These are phyloP conservation scores for Lactifluus hygrophoroides DNA, from an alignment of 768 basidiomycete genomes.

Conservation along the genomic window DNA sequence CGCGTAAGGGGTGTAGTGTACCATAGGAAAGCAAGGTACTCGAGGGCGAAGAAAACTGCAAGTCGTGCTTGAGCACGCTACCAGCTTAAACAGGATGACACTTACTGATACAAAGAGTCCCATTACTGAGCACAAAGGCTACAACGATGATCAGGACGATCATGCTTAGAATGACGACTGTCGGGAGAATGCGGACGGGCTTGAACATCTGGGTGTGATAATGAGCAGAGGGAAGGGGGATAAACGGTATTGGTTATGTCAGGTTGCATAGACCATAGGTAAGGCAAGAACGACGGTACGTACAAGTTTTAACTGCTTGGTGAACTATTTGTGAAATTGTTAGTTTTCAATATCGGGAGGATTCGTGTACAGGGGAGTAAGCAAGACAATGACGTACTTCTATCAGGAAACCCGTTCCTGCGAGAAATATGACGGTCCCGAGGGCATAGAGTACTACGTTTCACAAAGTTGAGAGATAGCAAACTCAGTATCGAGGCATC, in stretches of 20 bases:
- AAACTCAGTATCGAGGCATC: too few species aligned
- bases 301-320: constrained; percentile 74
- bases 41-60: constrained; percentile 76
- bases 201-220: constrained; percentile 83
- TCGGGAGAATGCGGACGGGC: constrained; percentile 77
- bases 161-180: constrained; percentile 66
- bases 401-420: constrained; percentile 87
- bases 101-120: constrained; percentile 61
- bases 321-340: constrained; percentile 49
- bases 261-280: background rate
- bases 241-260: background rate
- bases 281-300: constrained; percentile 14
- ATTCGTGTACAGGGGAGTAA: too few species aligned
- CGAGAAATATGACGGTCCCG: constrained; percentile 72
- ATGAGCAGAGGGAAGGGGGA: background rate
- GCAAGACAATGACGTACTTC: constrained; percentile 48
- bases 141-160: constrained; percentile 79
- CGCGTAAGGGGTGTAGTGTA: constrained; percentile 93
- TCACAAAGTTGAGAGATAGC: too few species aligned
- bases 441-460: constrained; percentile 66
- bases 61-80: background rate
- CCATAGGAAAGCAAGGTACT: constrained; percentile 90
- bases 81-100: constrained; percentile 1
- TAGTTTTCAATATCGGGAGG: background rate
- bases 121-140: constrained; percentile 69